Conservation (phyloP, 2,329 filamentous ascomycete species). For the Nemania bipapillata region DNA sequence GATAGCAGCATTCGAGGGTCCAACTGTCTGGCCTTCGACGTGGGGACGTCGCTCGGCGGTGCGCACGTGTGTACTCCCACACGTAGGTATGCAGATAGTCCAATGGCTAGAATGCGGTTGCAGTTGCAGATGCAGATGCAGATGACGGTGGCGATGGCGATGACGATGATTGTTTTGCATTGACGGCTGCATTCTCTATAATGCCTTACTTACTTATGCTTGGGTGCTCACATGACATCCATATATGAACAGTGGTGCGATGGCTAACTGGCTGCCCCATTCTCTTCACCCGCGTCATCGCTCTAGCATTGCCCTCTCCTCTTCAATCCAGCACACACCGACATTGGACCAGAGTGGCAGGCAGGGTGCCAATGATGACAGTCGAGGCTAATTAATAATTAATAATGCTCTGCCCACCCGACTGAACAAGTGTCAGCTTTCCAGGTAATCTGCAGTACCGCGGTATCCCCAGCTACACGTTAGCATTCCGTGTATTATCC, state of each 20-base stretch:
- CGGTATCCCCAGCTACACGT: constrained; percentile 17
- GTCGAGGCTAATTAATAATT: constrained; percentile 6
- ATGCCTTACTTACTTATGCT: constrained; percentile 1
- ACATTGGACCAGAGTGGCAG: constrained; percentile 32
- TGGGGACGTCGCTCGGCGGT: constrained; percentile 2
- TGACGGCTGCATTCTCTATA: neutral
- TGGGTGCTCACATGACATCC: constrained; percentile 5
- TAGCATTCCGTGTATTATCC: neutral
- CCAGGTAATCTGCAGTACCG: constrained; percentile 11
- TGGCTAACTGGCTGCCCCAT: constrained; percentile 20
- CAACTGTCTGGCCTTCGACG: neutral
- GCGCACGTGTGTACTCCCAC: neutral
- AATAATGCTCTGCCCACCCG: neutral
- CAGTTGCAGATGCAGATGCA: neutral
- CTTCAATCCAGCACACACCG: constrained; percentile 24
- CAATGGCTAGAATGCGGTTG: constrained; percentile 1
- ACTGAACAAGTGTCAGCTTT: constrained; percentile 13
- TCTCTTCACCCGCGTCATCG: constrained; percentile 21
- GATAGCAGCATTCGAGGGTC: neutral
- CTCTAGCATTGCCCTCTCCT: neutral
- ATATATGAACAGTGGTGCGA: neutral
- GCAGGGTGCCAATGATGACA: neutral
- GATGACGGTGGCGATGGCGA: too few relatives aligned
- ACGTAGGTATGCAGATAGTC: constrained; percentile 15
- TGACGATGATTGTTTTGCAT: constrained; percentile 21